Percentiles rank a stretch among this genome's conserved stretches.
Conservation (phyloP, 495 filamentous ascomycete genomes). For the Hyaloscypha hepaticicola region DNA sequence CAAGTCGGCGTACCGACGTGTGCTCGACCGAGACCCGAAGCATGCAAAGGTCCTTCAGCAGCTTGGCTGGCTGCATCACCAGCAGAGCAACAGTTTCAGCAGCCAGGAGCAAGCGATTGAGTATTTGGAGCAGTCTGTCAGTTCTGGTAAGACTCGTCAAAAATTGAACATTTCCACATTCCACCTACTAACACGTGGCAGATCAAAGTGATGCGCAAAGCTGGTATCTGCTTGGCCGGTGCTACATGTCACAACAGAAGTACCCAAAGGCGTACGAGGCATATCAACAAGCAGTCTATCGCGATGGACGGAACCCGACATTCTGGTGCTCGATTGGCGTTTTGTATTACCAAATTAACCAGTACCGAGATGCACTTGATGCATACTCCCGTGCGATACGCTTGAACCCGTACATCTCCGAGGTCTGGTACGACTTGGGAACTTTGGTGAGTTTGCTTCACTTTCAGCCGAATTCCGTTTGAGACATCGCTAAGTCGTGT, state of each 20-base stretch:
- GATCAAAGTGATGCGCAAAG: constrained; percentile 95
- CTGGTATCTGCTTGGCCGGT: constrained; percentile 96
- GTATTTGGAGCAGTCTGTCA: constrained; percentile 95
- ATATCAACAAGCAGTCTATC: constrained; percentile 98
- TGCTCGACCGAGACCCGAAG: constrained; percentile 91
- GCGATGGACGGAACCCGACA: constrained; percentile 95
- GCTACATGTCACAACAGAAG: constrained; percentile 99
- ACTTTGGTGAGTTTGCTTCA: constrained; percentile 71
- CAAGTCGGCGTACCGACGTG: constrained; percentile 86
- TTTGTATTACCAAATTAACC: constrained; percentile 99
- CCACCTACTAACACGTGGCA: constrained; percentile 46
- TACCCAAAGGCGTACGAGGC: constrained; percentile 99
- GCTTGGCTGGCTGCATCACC: constrained; percentile 96
- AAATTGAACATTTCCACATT: constrained; percentile 13
- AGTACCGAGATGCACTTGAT: constrained; percentile 97
- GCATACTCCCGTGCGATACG: constrained; percentile 98
- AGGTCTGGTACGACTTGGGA: constrained; percentile 99
- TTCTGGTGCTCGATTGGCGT: constrained; percentile 99
- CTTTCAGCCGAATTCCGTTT: constrained; percentile 13
- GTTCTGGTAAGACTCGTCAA: constrained; percentile 67
- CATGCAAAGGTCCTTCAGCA: constrained; percentile 99
- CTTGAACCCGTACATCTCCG: constrained; percentile 96
- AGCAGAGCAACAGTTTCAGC: constrained; percentile 82
- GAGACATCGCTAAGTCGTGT: constrained; percentile 28
- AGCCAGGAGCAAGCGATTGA: constrained; percentile 97